phyloP scores from a whole-genome alignment of 2,329 filamentous ascomycete genomes.

The Penicillium verrucosum region DNA sequence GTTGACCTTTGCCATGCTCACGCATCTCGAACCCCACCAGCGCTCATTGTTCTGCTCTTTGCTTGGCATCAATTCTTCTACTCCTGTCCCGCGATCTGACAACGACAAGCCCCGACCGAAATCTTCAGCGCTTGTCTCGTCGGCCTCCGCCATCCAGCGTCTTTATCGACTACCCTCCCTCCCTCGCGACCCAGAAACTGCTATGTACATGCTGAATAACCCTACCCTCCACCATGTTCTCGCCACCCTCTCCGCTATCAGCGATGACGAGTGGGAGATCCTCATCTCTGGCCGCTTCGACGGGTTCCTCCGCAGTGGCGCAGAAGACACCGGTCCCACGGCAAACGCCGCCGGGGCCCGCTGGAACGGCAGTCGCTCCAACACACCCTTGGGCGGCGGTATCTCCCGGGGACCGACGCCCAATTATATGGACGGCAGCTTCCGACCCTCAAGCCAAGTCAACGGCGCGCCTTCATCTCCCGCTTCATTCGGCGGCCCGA shows the following conservation, averaged over 20 bases:
- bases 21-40: conserved; percentile 72
- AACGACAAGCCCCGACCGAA: conserved; percentile 65
- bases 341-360: conserved; percentile 25
- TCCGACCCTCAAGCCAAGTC: conserved; percentile 41
- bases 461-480: conserved; percentile 50
- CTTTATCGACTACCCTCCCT: conserved; percentile 71
- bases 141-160: conserved; percentile 74
- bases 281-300: conserved; percentile 91
- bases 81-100: conserved; percentile 57
- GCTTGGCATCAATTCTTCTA: conserved; percentile 57
- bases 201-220: conserved; percentile 81
- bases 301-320: conserved; percentile 91
- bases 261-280: conserved; percentile 93
- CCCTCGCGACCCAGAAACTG: conserved; percentile 81
- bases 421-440: conserved; percentile 41
- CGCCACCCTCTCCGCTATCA: conserved; percentile 82
- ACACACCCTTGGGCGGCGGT: conserved; percentile 33
- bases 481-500: conserved; percentile 64
- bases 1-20: conserved; percentile 87
- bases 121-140: conserved; percentile 72
- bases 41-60: conserved; percentile 80
- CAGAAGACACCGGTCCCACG: conserved; percentile 55
- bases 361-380: conserved; percentile 41
- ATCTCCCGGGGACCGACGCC: conserved; percentile 37
- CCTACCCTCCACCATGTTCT: conserved; percentile 79